Percentiles rank a stretch among this genome's conserved stretches.
Conservation (phyloP, 768 basidiomycete genomes). For the Mycena belliarum region DNA sequence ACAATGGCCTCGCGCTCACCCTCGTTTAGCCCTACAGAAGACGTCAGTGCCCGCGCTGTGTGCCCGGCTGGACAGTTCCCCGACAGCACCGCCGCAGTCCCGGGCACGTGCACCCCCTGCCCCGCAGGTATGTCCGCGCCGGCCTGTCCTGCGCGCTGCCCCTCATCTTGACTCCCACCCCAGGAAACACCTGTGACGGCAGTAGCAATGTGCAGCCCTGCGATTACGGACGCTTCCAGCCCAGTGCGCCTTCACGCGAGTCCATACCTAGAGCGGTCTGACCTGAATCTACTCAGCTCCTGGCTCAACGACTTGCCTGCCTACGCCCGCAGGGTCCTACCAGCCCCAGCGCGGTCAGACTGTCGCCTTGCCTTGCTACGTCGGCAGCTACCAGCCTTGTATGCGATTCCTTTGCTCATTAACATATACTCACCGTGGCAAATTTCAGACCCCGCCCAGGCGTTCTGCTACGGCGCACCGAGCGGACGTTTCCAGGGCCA, state of each 20-base stretch:
- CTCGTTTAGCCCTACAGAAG: too few species aligned
- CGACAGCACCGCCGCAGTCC: too few species aligned
- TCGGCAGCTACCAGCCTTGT: neutral
- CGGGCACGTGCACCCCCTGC: too few species aligned
- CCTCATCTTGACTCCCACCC: too few species aligned
- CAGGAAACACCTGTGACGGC: too few species aligned
- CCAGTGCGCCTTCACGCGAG: neutral
- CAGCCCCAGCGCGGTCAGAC: neutral
- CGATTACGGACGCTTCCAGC: neutral
- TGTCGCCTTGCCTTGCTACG: neutral
- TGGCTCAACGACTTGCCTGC: neutral
- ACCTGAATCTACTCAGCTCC: neutral
- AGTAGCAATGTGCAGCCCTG: neutral
- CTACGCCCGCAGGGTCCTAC: neutral
- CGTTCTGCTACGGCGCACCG: conserved; percentile 5
- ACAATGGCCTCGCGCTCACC: too few species aligned
- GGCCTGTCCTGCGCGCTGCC: too few species aligned
- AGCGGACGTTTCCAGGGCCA: neutral
- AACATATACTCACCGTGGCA: neutral
- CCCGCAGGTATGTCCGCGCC: too few species aligned
- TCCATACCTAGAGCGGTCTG: neutral
- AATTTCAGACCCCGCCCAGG: neutral
- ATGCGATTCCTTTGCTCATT: neutral
- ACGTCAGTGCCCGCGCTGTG: too few species aligned
- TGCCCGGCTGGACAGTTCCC: too few species aligned